These are phyloP conservation scores for Aureobasidium pullulans DNA, from an alignment of 2,329 filamentous ascomycete genomes.

Conservation along the genomic window DNA sequence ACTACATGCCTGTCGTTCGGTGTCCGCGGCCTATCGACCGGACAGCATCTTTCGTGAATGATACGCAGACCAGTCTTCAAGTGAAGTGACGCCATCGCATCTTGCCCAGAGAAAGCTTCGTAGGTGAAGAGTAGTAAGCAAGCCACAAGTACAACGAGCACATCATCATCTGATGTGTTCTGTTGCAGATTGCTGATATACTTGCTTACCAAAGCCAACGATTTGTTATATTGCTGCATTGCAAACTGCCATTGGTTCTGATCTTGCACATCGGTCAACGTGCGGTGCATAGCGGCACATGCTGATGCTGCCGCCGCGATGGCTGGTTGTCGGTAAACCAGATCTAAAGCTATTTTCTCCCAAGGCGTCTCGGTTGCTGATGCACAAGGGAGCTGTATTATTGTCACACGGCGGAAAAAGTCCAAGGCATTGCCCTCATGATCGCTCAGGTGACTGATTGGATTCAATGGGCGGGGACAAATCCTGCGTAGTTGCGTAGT, in stretches of 20 bases:
- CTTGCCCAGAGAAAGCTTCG: neutral
- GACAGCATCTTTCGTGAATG: neutral
- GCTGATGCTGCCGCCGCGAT: neutral
- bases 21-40: neutral
- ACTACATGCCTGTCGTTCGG: neutral
- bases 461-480: neutral
- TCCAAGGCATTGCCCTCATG: neutral
- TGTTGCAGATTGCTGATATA: neutral
- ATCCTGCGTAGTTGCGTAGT: neutral
- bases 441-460: neutral
- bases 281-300: neutral
- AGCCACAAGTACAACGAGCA: neutral
- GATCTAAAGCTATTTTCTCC: neutral
- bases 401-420: neutral
- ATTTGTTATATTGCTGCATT: neutral
- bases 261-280: neutral
- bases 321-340: neutral
- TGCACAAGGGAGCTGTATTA: neutral
- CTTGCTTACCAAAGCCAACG: neutral
- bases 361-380: neutral
- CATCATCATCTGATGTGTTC: neutral
- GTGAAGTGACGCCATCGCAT: neutral
- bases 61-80: neutral
- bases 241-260: neutral
- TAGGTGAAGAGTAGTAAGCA: neutral